A percentile compares a stretch with the other conserved stretches of the same genome.
These are phyloP conservation scores for Centaurea solstitialis DNA, from an alignment of 129 eudicot genomes.

Conservation along the genomic window DNA sequence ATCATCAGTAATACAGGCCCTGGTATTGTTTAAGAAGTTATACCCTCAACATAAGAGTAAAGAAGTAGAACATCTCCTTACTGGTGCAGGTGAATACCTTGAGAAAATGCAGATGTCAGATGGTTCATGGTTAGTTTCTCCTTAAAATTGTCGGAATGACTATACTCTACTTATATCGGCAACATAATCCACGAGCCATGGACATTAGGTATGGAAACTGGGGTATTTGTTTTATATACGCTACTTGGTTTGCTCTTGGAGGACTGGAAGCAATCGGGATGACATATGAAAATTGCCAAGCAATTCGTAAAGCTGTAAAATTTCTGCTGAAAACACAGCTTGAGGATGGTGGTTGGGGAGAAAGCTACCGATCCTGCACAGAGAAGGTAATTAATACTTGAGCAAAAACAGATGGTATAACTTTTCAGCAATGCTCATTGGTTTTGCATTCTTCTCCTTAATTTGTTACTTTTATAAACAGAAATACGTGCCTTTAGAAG, in stretches of 20 bases:
- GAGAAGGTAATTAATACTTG: conserved; percentile 34
- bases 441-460: not conserved
- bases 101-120: not conserved
- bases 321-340: conserved; percentile 30
- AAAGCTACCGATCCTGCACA: conserved; percentile 41
- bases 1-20: not conserved
- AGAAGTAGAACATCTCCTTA: not conserved
- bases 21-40: not conserved
- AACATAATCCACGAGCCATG: not conserved
- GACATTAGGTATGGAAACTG: no score
- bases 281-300: no score
- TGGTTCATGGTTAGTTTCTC: not conserved
- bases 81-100: not conserved
- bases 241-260: no score
- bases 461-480: conserved; percentile 13
- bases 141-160: not conserved
- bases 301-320: conserved; percentile 32
- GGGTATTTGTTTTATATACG: no score
- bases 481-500: conserved; percentile 46
- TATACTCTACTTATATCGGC: not conserved
- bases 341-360: conserved; percentile 64
- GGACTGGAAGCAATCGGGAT: no score
- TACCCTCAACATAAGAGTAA: not conserved
- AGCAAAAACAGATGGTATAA: not conserved
- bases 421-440: not conserved